phyloP scores from a whole-genome alignment of 73 alveolate species.

The Tetrahymena thermophila region DNA sequence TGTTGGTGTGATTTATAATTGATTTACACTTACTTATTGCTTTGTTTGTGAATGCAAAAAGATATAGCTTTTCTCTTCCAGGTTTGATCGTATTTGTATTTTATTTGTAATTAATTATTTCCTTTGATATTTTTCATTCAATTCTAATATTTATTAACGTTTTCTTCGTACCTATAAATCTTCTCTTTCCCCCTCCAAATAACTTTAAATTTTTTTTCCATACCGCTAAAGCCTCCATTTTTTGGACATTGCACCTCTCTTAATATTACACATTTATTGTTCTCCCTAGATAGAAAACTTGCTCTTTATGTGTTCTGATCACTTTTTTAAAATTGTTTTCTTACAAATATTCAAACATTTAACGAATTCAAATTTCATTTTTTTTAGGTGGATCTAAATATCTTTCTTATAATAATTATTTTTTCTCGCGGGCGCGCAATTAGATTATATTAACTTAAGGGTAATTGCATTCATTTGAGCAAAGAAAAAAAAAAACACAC shows the following conservation, averaged over 20 bases:
- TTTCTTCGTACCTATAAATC: background rate
- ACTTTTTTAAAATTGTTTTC: background rate
- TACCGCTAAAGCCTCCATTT: background rate
- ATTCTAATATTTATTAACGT: background rate
- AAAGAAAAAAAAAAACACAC: background rate
- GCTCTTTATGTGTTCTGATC: background rate
- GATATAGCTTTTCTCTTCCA: background rate
- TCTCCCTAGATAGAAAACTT: background rate
- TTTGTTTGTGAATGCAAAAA: background rate
- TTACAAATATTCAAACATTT: background rate
- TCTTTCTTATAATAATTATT: background rate
- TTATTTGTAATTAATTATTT: background rate
- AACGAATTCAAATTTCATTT: background rate
- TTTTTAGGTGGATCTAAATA: background rate
- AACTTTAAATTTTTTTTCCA: background rate
- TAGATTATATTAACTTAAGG: background rate
- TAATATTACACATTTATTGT: background rate
- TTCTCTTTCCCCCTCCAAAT: conserved; percentile 2
- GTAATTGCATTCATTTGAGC: background rate
- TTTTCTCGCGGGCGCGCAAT: conserved; percentile 8
- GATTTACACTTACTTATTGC: background rate
- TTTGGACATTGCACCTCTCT: background rate
- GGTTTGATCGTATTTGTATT: background rate
- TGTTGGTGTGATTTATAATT: background rate
- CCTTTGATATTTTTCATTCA: background rate